Conservation (phyloP, 495 filamentous ascomycete genomes). For the Hypoxylon cercidicola region DNA sequence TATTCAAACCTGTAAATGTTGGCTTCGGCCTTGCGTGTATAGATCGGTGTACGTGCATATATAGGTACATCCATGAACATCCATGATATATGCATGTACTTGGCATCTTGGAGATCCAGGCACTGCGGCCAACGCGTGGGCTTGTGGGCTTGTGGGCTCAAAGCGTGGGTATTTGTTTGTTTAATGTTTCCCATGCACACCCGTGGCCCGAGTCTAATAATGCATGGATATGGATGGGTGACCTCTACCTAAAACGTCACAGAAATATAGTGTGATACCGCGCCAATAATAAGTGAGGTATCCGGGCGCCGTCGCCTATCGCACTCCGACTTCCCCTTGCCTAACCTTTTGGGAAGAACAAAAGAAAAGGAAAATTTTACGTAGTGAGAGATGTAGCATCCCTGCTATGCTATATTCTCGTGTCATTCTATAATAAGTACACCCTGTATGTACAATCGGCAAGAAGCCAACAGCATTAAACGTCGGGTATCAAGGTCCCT, state of each 20-base stretch:
- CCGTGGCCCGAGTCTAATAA: slow-evolving; percentile 37
- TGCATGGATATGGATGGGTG: slow-evolving; percentile 40
- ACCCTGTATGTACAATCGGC: no score
- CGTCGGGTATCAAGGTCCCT: no score
- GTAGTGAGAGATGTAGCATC: slow-evolving; percentile 2
- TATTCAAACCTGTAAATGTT: no score
- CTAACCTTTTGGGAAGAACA: slow-evolving; percentile 6
- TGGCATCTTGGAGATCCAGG: no score
- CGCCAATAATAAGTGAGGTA: slow-evolving; percentile 37
- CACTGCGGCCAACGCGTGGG: slow-evolving; percentile 3
- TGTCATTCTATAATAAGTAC: not conserved
- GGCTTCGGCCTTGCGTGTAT: no score
- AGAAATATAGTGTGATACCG: slow-evolving; percentile 39
- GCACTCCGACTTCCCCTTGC: slow-evolving; percentile 27
- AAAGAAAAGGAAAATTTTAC: not conserved
- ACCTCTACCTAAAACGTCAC: slow-evolving; percentile 43
- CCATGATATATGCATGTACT: slow-evolving; percentile 12
- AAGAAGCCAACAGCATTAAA: no score
- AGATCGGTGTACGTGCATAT: no score
- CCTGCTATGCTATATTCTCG: slow-evolving; percentile 5
- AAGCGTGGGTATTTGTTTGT: slow-evolving; percentile 3
- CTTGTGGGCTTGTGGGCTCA: no score
- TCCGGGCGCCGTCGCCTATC: slow-evolving; percentile 32
- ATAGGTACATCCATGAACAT: no score
- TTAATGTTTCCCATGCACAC: slow-evolving; percentile 23